Evolutionary conservation across 495 filamentous ascomycete genomes (phyloP).

Genomic region (Clohesyomyces aquaticus): DNA sequence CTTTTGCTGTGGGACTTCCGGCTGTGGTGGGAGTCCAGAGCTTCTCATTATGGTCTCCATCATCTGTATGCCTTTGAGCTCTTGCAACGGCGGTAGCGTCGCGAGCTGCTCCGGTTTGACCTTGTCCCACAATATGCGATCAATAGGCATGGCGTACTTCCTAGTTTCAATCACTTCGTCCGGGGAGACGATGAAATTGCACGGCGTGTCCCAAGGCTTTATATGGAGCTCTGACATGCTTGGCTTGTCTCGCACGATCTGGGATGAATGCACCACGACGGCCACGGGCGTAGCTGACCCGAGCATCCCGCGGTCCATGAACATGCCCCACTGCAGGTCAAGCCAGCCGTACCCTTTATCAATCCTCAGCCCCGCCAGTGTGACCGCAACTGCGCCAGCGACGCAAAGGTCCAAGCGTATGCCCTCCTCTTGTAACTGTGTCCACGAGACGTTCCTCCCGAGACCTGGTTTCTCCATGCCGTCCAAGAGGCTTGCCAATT

Average conservation of each 20-base stretch:
- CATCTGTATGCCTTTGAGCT: slow-evolving; percentile 33
- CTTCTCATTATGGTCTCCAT: slow-evolving; percentile 35
- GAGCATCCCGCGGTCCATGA: slow-evolving; percentile 9
- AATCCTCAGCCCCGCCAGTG: neutral
- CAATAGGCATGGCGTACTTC: neutral
- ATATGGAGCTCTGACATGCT: neutral
- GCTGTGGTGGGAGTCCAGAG: neutral
- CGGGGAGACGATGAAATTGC: slow-evolving; percentile 20
- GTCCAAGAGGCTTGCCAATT: slow-evolving; percentile 23
- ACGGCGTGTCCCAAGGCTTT: slow-evolving; percentile 7
- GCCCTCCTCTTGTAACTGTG: slow-evolving; percentile 15
- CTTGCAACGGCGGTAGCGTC: slow-evolving; percentile 22
- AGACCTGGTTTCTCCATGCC: slow-evolving; percentile 29
- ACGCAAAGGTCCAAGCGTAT: slow-evolving; percentile 18
- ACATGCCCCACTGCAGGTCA: slow-evolving; percentile 24
- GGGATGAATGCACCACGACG: slow-evolving; percentile 18
- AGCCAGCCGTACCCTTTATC: slow-evolving; percentile 5
- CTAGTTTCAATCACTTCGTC: slow-evolving; percentile 4
- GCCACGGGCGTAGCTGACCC: slow-evolving; percentile 10
- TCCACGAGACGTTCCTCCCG: slow-evolving; percentile 9
- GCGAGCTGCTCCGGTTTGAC: slow-evolving; percentile 3
- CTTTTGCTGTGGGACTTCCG: neutral
- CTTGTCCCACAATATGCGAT: slow-evolving; percentile 8
- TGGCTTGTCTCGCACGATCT: slow-evolving; percentile 6
- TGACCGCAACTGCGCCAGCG: slow-evolving; percentile 12